Base-by-base conservation (phyloP, 805 yeast species). In the Tetrapisispora pingtungensis region DNA sequence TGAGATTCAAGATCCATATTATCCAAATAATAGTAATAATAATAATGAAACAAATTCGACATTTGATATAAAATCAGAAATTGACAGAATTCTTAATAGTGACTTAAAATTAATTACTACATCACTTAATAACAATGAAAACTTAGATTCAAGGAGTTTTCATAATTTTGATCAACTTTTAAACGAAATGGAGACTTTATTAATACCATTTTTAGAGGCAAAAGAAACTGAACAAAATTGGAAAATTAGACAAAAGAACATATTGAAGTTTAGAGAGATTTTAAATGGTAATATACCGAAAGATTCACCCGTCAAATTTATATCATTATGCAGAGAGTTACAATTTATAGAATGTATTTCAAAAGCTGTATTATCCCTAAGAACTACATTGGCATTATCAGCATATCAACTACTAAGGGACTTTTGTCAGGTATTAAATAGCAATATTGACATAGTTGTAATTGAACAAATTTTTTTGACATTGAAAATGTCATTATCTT, bases 181-280 rank as follows among this genome's bases (percentile, higher is more conserved):
- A 10, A 53, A 50, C 37, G 66, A 64, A 34, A 42, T 64, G 17
- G 64, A 56, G 28, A 36, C 44, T 4, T 38, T 66, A 7, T 43
- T 59, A 20, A 8, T 49, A 7, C 68, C 71, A 6, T 88, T 90
- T 54, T 74, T 70, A 8, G 83, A 81, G 5, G 32, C 45, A 70
- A 69, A 81, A 55, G 98, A 93, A 60, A 83, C 95, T 0, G 98
- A 93, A 57, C 72, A 73, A 46, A 93, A 93, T 58, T 93, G 98
- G 98, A 64, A 69, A 19, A 52, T 55, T 0, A 72, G 98, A 56
- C 96, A 89, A 53, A 71, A 73, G 42, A 67, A 68, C 41, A 73
- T 87, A 3, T 54, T 73, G 1, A 71, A 70, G 40, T 55, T 87
- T 30, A 71, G 96, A 45, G 68, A 33, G 43, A 44, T 82, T 4